A percentile compares a stretch with the other conserved stretches of the same genome.
phyloP scores from a whole-genome alignment of 1,284 basidiomycete species.

The Agaricales sp. region DNA sequence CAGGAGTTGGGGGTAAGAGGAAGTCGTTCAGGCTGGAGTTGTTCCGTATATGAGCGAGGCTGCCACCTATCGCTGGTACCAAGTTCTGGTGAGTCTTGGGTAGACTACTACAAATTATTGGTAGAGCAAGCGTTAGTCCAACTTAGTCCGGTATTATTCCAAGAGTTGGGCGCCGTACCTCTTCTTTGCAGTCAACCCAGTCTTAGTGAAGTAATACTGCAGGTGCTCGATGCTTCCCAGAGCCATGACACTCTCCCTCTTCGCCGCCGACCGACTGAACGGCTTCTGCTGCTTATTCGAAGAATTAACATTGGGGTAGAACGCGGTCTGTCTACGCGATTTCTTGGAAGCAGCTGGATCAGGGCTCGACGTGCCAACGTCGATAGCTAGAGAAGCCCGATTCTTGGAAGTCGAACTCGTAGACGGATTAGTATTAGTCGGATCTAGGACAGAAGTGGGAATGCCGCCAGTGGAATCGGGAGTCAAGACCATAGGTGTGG shows the following conservation, averaged over 20 bases:
- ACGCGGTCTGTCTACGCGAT: slow-evolving; percentile 51
- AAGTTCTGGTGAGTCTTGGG: slow-evolving; percentile 19
- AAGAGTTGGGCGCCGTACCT: no score
- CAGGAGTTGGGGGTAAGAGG: slow-evolving; percentile 61
- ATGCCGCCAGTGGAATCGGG: slow-evolving; percentile 35
- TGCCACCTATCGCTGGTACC: slow-evolving; percentile 64
- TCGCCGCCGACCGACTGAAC: slow-evolving; percentile 77
- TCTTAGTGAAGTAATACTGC: slow-evolving; percentile 84
- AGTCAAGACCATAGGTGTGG: slow-evolving; percentile 33
- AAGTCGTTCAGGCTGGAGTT: slow-evolving; percentile 34
- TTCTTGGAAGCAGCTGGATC: slow-evolving; percentile 20
- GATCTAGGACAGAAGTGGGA: slow-evolving; percentile 15
- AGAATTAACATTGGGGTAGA: slow-evolving; percentile 66
- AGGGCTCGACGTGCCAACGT: background rate
- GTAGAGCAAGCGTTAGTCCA: no score
- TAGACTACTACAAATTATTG: slow-evolving; percentile 25
- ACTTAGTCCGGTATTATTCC: no score
- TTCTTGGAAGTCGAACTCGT: slow-evolving; percentile 17
- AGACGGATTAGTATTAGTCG: slow-evolving; percentile 3
- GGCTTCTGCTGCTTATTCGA: slow-evolving; percentile 66
- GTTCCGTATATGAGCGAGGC: slow-evolving; percentile 23
- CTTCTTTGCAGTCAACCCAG: slow-evolving; percentile 61
- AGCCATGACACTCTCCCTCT: slow-evolving; percentile 79
- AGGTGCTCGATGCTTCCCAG: slow-evolving; percentile 81
- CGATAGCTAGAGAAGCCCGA: slow-evolving; percentile 11